Conservation (phyloP, 2,329 filamentous ascomycete species). For the Albifimbria verrucaria region DNA sequence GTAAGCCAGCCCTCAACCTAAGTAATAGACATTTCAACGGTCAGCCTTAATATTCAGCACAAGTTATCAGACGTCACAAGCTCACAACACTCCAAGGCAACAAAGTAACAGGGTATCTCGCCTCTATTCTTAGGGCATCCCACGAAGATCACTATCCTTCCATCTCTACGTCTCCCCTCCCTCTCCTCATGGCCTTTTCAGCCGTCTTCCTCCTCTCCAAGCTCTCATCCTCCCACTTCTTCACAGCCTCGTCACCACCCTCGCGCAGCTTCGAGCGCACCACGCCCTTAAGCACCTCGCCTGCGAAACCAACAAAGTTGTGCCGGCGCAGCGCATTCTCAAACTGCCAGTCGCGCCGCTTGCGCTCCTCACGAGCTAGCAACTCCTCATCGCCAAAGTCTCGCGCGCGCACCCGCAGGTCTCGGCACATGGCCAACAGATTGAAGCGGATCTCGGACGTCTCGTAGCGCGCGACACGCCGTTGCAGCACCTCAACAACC, state of each 20-base stretch:
- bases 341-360: slow-evolving; percentile 84
- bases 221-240: slow-evolving; percentile 69
- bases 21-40: too few species aligned
- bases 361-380: slow-evolving; percentile 75
- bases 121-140: not conserved
- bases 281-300: slow-evolving; percentile 84
- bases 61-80: too few species aligned
- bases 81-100: too few species aligned
- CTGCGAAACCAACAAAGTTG: slow-evolving; percentile 95
- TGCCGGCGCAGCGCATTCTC: slow-evolving; percentile 90
- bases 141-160: slow-evolving; percentile 15
- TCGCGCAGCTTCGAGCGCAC: slow-evolving; percentile 69
- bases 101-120: slow-evolving; percentile 6
- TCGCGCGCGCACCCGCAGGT: slow-evolving; percentile 71
- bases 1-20: too few species aligned
- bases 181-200: slow-evolving; percentile 30
- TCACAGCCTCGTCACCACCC: slow-evolving; percentile 62
- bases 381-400: slow-evolving; percentile 81
- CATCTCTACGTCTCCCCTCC: slow-evolving; percentile 41
- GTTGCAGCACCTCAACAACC: slow-evolving; percentile 82
- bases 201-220: slow-evolving; percentile 50
- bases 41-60: too few species aligned
- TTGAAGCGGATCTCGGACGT: slow-evolving; percentile 91
- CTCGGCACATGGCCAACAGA: slow-evolving; percentile 84
- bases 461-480: slow-evolving; percentile 81